These are phyloP conservation scores for Thelephora ganbajun DNA, from an alignment of 768 basidiomycete species.

Conservation along the genomic window DNA sequence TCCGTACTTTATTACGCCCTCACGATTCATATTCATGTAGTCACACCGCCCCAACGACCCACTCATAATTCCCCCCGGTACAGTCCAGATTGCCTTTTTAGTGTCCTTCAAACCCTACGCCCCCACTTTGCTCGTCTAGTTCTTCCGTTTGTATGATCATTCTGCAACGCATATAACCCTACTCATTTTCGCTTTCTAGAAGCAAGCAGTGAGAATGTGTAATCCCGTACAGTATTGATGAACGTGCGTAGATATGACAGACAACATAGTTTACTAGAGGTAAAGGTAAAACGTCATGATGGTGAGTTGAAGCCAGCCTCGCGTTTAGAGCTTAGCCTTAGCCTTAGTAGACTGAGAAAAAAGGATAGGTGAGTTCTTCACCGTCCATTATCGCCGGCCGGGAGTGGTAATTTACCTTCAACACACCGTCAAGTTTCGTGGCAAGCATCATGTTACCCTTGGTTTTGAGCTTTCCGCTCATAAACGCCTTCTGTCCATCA, in stretches of 20 bases:
- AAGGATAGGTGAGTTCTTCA: background rate
- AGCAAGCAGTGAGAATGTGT: background rate
- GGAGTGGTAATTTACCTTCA: conserved; percentile 41
- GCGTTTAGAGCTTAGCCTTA: conserved; percentile 28
- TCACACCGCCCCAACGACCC: too few relatives aligned
- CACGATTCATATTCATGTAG: too few relatives aligned
- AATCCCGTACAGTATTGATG: background rate
- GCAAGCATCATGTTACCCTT: conserved; percentile 90
- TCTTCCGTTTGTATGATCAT: too few relatives aligned
- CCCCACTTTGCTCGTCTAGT: too few relatives aligned
- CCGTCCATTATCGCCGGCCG: background rate
- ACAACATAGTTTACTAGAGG: background rate
- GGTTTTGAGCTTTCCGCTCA: conserved; percentile 89
- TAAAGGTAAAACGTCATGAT: background rate
- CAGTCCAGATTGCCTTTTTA: too few relatives aligned
- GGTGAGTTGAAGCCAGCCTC: background rate
- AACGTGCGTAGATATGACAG: background rate
- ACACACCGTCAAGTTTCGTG: conserved; percentile 74
- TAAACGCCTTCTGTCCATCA: conserved; percentile 90
- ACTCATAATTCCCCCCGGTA: too few relatives aligned
- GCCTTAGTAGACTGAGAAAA: conserved; percentile 16
- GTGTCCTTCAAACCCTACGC: too few relatives aligned
- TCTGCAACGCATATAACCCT: too few relatives aligned
- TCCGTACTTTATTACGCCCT: too few relatives aligned
- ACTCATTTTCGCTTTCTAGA: background rate